Conservation (phyloP, 805 yeast species). For the Alloascoidea africana region DNA sequence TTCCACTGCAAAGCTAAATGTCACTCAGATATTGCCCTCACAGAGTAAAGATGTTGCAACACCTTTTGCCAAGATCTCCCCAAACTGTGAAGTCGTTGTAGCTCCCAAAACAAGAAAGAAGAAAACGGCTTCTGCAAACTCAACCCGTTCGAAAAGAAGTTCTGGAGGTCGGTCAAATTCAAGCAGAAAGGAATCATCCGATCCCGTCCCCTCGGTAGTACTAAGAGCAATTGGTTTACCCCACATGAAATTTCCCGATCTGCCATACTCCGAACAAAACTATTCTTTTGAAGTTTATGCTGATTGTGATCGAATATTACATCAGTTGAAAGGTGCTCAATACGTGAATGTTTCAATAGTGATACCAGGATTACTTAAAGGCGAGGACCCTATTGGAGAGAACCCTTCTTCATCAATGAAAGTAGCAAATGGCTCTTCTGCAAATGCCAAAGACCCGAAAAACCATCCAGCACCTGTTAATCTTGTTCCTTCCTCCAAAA, state of each 20-base stretch:
- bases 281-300: constrained; percentile 27
- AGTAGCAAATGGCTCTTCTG: too few species aligned
- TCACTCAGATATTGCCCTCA: constrained; percentile 31
- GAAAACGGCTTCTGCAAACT: constrained; percentile 11
- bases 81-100: constrained; percentile 56
- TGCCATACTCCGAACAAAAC: constrained; percentile 15
- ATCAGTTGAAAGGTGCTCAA: constrained; percentile 17
- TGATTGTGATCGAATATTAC: constrained; percentile 23
- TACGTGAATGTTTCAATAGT: constrained; percentile 18
- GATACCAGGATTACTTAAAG: background rate
- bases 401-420: background rate
- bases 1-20: constrained; percentile 39
- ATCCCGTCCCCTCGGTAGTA: too few species aligned
- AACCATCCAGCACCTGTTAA: constrained; percentile 4
- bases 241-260: too few species aligned
- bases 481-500: constrained; percentile 17
- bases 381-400: background rate
- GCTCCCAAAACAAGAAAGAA: constrained; percentile 42
- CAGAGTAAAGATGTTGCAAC: too few species aligned
- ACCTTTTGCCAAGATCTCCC: constrained; percentile 36
- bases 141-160: constrained; percentile 12
- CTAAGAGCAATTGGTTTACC: constrained; percentile 44
- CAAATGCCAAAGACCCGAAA: constrained; percentile 3
- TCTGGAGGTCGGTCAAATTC: constrained; percentile 7
- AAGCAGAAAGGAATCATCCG: background rate